Percentiles rank a stretch among this genome's conserved stretches.
These are phyloP conservation scores for Botryosphaeria dothidea DNA, from an alignment of 2,329 filamentous ascomycete species.

Conservation along the genomic window DNA sequence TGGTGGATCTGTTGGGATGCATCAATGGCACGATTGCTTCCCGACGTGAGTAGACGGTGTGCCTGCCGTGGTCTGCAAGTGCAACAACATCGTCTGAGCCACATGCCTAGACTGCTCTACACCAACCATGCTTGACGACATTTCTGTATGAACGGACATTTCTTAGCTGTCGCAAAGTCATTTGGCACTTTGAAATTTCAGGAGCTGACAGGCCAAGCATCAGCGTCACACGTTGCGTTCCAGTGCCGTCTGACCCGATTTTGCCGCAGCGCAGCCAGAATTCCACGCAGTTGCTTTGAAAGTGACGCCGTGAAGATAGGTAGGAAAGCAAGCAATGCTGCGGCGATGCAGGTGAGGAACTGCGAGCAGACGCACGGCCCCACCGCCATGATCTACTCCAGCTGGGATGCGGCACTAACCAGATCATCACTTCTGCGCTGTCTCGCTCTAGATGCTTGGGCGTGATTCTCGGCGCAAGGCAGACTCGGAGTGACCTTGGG, in stretches of 20 bases:
- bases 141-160: neutral
- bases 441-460: no score
- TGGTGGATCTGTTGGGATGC: constrained; percentile 1
- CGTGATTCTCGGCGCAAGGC: neutral
- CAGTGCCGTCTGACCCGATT: neutral
- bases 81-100: neutral
- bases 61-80: neutral
- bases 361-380: no score
- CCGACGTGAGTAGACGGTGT: neutral
- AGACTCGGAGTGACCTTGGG: no score
- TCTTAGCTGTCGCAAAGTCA: neutral
- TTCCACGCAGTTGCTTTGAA: neutral
- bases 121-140: neutral
- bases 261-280: neutral
- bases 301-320: neutral
- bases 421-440: no score
- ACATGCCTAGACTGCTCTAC: neutral
- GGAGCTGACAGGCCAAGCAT: neutral
- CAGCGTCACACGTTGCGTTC: neutral
- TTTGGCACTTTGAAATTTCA: neutral
- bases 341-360: no score
- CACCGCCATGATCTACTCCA: no score
- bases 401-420: no score
- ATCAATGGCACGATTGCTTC: neutral
- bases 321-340: no score